Conservation (phyloP, 73 alveolate genomes). For the Breviolum minutum region DNA sequence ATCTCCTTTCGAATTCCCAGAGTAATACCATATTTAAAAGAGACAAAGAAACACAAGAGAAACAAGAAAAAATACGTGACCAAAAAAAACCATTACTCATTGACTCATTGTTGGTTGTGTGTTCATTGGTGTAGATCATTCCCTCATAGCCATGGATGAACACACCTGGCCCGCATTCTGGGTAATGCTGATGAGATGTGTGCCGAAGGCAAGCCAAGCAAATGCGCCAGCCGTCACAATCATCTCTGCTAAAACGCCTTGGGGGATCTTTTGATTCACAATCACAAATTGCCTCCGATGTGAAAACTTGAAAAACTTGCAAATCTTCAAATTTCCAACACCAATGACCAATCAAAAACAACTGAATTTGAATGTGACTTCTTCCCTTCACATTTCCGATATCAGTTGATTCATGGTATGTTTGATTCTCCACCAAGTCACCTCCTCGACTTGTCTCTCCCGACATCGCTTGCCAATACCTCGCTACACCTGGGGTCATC, state of each 20-base stretch:
- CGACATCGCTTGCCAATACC: neutral
- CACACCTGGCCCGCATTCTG: slow-evolving; percentile 18
- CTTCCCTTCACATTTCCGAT: neutral
- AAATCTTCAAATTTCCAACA: neutral
- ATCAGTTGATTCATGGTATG: neutral
- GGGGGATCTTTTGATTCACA: neutral
- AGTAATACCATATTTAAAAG: too few species aligned
- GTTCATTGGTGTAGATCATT: too few species aligned
- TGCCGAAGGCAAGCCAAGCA: slow-evolving; percentile 38
- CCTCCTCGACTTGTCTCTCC: slow-evolving; percentile 23
- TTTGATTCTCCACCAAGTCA: neutral
- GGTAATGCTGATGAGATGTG: slow-evolving; percentile 36
- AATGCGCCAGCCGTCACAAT: slow-evolving; percentile 13
- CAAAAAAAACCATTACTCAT: neutral
- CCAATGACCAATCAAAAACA: neutral
- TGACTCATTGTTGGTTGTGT: neutral
- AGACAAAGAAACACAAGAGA: too few species aligned
- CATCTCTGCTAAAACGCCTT: slow-evolving; percentile 24
- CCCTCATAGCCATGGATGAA: neutral
- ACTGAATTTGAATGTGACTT: too few species aligned
- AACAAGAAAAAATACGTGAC: neutral
- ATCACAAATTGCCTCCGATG: too few species aligned
- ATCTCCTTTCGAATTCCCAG: too few species aligned
- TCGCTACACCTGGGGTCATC: neutral
- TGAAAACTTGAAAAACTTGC: too few species aligned